Evolutionary conservation across 345 rosid genomes (phyloP).

Genomic region (Sonneratia alba): DNA sequence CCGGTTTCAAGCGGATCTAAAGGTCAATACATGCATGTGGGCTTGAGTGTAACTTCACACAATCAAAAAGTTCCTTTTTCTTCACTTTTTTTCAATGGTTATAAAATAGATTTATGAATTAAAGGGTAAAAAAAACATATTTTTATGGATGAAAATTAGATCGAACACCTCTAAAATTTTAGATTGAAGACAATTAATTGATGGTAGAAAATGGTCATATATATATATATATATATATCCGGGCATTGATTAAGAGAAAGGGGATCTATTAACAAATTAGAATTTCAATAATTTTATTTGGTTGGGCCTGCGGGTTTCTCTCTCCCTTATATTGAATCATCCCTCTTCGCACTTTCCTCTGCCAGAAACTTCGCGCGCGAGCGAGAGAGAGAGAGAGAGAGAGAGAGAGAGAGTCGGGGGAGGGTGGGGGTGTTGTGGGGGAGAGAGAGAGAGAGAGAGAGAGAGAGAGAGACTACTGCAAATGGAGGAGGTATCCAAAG

Average conservation of each 20-base stretch:
- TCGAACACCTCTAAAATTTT: too few species aligned
- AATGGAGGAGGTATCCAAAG: conserved; percentile 95
- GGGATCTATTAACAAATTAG: neutral
- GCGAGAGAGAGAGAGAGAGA: conserved; percentile 8
- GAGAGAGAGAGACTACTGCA: conserved; percentile 26
- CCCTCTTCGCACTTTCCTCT: conserved; percentile 1
- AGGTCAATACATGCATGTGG: too few species aligned
- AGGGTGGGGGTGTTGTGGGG: too few species aligned
- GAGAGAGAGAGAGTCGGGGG: neutral
- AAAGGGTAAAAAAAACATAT: too few species aligned
- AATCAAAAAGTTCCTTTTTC: too few species aligned
- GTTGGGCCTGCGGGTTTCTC: neutral
- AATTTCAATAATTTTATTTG: neutral
- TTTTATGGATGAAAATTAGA: too few species aligned
- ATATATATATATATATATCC: neutral
- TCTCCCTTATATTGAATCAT: neutral
- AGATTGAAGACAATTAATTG: too few species aligned
- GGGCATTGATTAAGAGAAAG: neutral
- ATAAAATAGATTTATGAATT: too few species aligned
- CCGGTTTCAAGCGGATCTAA: too few species aligned
- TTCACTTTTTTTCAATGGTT: too few species aligned
- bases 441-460: neutral
- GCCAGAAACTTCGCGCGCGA: neutral
- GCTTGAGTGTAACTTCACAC: too few species aligned
- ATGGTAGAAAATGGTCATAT: too few species aligned